phyloP scores from a whole-genome alignment of 495 filamentous ascomycete species.

The Tetracladium marchalianum region DNA sequence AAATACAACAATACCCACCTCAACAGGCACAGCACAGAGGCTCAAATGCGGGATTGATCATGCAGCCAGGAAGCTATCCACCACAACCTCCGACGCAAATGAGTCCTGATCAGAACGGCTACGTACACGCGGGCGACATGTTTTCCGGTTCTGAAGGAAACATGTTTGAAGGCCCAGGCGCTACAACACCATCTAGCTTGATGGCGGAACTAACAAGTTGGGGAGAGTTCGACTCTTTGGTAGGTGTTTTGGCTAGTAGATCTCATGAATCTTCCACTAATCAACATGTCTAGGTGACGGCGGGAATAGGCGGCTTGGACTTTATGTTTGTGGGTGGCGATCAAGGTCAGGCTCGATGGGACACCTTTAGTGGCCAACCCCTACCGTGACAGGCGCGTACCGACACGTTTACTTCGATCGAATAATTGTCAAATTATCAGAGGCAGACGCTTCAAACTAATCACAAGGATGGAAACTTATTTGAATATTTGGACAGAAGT shows the following conservation, averaged over 20 bases:
- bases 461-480: too few species aligned
- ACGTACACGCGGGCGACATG: too few species aligned
- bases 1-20: background rate
- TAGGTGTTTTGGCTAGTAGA: background rate
- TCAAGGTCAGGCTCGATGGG: background rate
- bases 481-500: too few species aligned
- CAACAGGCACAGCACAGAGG: too few species aligned
- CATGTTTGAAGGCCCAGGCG: background rate
- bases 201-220: slow-evolving; percentile 7
- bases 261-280: background rate
- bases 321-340: slow-evolving; percentile 6
- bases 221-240: slow-evolving; percentile 7
- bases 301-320: slow-evolving; percentile 4
- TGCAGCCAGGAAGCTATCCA: background rate
- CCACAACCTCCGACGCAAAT: background rate
- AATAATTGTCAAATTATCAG: too few species aligned
- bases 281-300: background rate
- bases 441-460: too few species aligned
- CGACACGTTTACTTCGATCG: too few species aligned
- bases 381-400: too few species aligned
- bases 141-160: background rate
- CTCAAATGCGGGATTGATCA: too few species aligned
- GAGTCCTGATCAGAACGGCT: background rate
- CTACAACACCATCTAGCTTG: slow-evolving; percentile 4
- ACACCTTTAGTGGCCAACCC: background rate